Conservation (phyloP, 805 yeast genomes). For the Ogataea saltuana region DNA sequence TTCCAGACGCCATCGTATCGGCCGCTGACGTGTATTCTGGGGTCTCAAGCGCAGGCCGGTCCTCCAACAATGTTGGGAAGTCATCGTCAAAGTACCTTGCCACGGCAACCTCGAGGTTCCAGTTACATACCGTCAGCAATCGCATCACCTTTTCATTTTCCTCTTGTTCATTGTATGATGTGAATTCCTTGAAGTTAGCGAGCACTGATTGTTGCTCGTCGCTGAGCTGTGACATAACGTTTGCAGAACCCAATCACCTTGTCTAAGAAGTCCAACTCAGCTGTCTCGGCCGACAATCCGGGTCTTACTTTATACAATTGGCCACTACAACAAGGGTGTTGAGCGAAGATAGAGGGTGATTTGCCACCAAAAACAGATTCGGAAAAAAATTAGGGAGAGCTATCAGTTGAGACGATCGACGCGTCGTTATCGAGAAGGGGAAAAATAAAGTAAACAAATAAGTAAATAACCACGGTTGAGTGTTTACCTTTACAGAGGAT, state of each 20-base stretch:
- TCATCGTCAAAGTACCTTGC: constrained; percentile 62
- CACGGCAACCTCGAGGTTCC: constrained; percentile 63
- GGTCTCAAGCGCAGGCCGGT: constrained; percentile 10
- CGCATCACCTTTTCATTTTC: constrained; percentile 48
- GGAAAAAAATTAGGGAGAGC: background rate
- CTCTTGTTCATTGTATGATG: constrained; percentile 46
- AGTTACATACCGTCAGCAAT: constrained; percentile 51
- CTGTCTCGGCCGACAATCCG: background rate
- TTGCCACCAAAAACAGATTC: constrained; percentile 15
- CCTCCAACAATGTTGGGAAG: constrained; percentile 37
- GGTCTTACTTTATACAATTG: background rate
- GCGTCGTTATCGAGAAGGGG: constrained; percentile 13
- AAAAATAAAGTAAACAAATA: constrained; percentile 1
- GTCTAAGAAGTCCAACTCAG: background rate
- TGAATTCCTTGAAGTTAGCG: constrained; percentile 51
- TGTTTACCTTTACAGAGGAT: background rate
- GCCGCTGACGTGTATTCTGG: constrained; percentile 1
- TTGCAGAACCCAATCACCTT: background rate
- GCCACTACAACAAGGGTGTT: background rate
- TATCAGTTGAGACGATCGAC: too few relatives aligned
- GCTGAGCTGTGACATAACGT: constrained; percentile 27
- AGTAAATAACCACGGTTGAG: background rate
- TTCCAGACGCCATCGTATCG: background rate
- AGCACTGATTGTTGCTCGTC: constrained; percentile 44
- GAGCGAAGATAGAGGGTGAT: background rate